Base-by-base conservation (phyloP, 1,139 yeast species). In the Taphrina betulina region DNA sequence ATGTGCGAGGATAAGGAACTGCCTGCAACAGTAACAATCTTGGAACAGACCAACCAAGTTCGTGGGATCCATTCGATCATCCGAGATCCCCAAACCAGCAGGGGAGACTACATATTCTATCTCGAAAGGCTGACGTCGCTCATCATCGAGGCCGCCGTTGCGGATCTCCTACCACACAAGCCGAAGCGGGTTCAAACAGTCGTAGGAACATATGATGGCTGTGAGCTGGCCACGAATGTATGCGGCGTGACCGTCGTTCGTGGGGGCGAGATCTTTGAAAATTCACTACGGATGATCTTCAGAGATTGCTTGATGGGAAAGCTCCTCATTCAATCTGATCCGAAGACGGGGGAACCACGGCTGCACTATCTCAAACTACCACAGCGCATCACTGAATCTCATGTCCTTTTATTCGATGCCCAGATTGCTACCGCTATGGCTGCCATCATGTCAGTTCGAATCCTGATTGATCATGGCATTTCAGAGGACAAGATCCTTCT, bases 391-490 rank as follows among this genome's bases (percentile, higher is more conserved):
- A 62, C 60, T 2, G 60, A 59, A 10, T 66, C 64, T 17, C 51
- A 57, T 62, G 80, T 87, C 0, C 70, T 92, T 35, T 71, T 92
- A 46, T 79, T 87, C 65, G 97, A 92, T 67, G 85, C 95, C 0
- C 96, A 90, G 68, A 76, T 88, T 50, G 83, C 88, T 23, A 83
- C 95, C 43, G 98, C 97, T 1, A 95, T 96, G 0, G 95, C 95
- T 0, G 83, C 90, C 2, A 85, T 88, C 50, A 92, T 92, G 97
- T 95, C 96, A 0, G 80, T 88, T 44, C 94, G 89, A 64, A 90
- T 92, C 3, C 72, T 92, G 58, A 64, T 85, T 16, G 97, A 92
- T 67, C 95, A 90, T 67, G 84, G 83, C 16, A 83, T 86, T n/a
- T 64, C 68, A 4, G 77, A 79, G 54, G 72, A 76, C 40, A 78